These are phyloP conservation scores for Fusarium temperatum DNA, from an alignment of 2,329 filamentous ascomycete genomes.

Conservation along the genomic window DNA sequence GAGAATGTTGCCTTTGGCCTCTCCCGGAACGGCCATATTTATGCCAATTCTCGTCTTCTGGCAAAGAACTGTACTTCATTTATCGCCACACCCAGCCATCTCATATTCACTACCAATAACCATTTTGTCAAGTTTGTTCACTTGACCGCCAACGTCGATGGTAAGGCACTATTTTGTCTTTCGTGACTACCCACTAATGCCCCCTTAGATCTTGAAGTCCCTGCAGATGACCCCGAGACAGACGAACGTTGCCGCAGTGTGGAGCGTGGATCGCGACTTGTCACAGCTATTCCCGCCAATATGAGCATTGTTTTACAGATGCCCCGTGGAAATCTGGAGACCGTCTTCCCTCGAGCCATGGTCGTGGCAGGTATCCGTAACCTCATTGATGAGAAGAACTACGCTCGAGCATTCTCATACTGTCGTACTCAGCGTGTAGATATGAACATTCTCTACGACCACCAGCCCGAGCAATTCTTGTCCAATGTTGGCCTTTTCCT, in stretches of 20 bases:
- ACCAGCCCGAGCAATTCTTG: slow-evolving; percentile 88
- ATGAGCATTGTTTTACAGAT: slow-evolving; percentile 92
- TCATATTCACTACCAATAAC: slow-evolving; percentile 91
- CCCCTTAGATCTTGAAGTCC: slow-evolving; percentile 76
- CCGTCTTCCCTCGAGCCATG: slow-evolving; percentile 90
- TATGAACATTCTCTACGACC: slow-evolving; percentile 96
- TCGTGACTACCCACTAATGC: slow-evolving; percentile 30
- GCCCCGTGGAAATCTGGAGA: slow-evolving; percentile 95
- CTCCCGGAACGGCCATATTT: slow-evolving; percentile 79
- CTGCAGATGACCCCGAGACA: slow-evolving; percentile 86
- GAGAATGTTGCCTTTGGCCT: slow-evolving; percentile 67
- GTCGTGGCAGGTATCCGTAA: slow-evolving; percentile 89
- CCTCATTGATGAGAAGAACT: slow-evolving; percentile 82
- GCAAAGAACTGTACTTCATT: slow-evolving; percentile 94
- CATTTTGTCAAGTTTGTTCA: slow-evolving; percentile 96
- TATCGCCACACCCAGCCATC: slow-evolving; percentile 78
- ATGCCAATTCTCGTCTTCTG: slow-evolving; percentile 77
- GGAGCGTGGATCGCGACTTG: slow-evolving; percentile 85
- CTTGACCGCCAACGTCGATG: slow-evolving; percentile 67
- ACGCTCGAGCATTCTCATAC: slow-evolving; percentile 82
- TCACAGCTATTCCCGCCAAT: slow-evolving; percentile 88
- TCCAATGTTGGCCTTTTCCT: slow-evolving; percentile 79
- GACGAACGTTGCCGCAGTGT: slow-evolving; percentile 94
- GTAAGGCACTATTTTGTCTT: slow-evolving; percentile 53
- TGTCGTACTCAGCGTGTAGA: slow-evolving; percentile 95